Evolutionary conservation across 2,329 filamentous ascomycete species (phyloP).

Genomic region (Beauveria medogensis): DNA sequence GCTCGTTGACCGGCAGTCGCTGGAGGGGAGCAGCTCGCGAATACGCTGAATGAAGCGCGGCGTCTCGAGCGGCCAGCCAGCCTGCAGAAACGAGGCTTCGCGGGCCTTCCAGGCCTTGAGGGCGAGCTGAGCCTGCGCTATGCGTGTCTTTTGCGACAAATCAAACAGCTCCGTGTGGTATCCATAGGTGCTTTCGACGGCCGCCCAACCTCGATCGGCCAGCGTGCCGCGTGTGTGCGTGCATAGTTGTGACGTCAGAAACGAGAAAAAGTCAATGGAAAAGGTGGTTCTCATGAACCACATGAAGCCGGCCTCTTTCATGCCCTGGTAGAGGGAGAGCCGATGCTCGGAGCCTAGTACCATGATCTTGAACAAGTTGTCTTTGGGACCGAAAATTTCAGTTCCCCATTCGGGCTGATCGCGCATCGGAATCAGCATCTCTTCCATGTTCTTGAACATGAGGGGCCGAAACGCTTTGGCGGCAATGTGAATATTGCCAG

Average conservation of each 20-base stretch:
- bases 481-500: constrained; percentile 44
- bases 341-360: constrained; percentile 41
- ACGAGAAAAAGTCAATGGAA: constrained; percentile 47
- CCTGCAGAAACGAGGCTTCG: constrained; percentile 31
- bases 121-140: constrained; percentile 37
- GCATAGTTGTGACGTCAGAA: constrained; percentile 46
- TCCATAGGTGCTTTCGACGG: constrained; percentile 37
- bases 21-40: constrained; percentile 30
- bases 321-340: constrained; percentile 33
- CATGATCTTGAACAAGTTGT: constrained; percentile 49
- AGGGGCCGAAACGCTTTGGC: constrained; percentile 39
- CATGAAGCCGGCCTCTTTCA: constrained; percentile 39
- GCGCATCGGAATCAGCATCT: constrained; percentile 38
- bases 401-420: constrained; percentile 41
- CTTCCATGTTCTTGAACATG: constrained; percentile 40
- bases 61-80: constrained; percentile 30
- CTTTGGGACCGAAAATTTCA: constrained; percentile 40
- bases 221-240: constrained; percentile 39
- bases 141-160: constrained; percentile 35
- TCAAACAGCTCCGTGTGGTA: constrained; percentile 45
- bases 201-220: constrained; percentile 45
- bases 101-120: constrained; percentile 47
- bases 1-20: constrained; percentile 3
- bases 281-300: constrained; percentile 50
- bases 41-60: constrained; percentile 40